phyloP scores from a whole-genome alignment of 106 monocot species.

The Acanthochlamys bracteata region DNA sequence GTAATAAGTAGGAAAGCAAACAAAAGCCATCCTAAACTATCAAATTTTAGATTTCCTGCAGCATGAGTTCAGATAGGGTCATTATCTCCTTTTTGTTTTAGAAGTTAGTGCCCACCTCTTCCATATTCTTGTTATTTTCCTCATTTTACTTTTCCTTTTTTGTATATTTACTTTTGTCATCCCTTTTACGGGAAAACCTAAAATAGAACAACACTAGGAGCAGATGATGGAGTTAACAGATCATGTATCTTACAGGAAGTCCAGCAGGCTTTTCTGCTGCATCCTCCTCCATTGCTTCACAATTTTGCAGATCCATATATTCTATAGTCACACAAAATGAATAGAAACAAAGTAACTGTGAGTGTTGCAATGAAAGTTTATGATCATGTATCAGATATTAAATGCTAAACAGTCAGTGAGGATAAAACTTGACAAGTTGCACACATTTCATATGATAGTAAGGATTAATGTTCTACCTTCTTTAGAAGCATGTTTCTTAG shows the following conservation, averaged over 20 bases:
- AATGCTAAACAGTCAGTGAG: neutral
- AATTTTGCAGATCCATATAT: constrained; percentile 29
- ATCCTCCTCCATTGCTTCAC: constrained; percentile 38
- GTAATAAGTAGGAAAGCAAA: neutral
- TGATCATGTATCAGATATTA: too few relatives aligned
- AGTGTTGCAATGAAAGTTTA: too few relatives aligned
- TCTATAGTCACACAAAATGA: constrained; percentile 23
- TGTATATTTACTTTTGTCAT: too few relatives aligned
- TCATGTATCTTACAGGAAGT: constrained; percentile 38
- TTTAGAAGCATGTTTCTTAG: neutral
- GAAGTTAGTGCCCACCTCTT: neutral
- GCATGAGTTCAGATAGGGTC: neutral
- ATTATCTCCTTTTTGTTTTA: neutral
- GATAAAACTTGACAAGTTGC: neutral
- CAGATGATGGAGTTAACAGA: neutral
- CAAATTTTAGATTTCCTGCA: neutral
- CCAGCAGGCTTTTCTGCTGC: constrained; percentile 28
- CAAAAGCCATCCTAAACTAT: neutral
- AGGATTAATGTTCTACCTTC: neutral
- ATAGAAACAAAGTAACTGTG: neutral
- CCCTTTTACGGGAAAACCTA: neutral
- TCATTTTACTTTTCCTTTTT: neutral
- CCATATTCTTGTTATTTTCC: neutral
- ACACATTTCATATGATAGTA: neutral
- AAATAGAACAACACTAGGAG: neutral